phyloP scores from a whole-genome alignment of 371 early-diverging fungal genomes.

The Spraguea lophii region DNA sequence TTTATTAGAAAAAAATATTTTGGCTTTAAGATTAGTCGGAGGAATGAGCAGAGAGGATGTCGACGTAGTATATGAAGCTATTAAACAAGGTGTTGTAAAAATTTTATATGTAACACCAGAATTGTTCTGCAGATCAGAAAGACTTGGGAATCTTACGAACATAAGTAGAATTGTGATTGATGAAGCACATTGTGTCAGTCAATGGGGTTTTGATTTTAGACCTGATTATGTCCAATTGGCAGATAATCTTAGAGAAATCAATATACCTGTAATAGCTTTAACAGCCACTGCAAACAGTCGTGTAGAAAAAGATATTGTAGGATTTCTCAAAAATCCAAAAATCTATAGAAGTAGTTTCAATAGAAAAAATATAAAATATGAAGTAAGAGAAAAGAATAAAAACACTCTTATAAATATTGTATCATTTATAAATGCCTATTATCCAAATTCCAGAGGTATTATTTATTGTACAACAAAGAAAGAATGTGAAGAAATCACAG shows the following conservation, averaged over 20 bases:
- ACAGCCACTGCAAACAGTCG: constrained; percentile 85
- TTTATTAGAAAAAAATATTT: constrained; percentile 55
- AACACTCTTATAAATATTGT: constrained; percentile 53
- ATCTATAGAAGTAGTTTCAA: constrained; percentile 67
- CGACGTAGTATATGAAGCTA: constrained; percentile 48
- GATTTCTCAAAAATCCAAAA: constrained; percentile 18
- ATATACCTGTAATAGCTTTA: constrained; percentile 78
- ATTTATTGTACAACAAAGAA: constrained; percentile 73
- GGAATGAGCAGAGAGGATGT: constrained; percentile 45
- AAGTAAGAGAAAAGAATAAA: constrained; percentile 52
- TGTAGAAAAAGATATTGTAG: constrained; percentile 53
- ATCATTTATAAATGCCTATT: constrained; percentile 53
- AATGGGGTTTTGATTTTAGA: constrained; percentile 84
- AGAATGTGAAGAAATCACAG: constrained; percentile 66
- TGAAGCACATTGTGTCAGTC: constrained; percentile 86
- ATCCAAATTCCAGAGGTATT: constrained; percentile 63
- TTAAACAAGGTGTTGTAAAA: constrained; percentile 47
- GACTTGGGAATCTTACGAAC: constrained; percentile 52
- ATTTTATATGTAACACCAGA: constrained; percentile 86
- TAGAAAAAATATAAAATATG: constrained; percentile 60
- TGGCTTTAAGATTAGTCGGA: constrained; percentile 52
- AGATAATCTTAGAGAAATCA: constrained; percentile 55
- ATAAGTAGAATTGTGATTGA: constrained; percentile 70
- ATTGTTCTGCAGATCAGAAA: constrained; percentile 55
- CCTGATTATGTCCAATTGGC: constrained; percentile 45